Percentiles rank a stretch among this genome's conserved stretches.
Conservation (phyloP, 1,284 basidiomycete species). For the Wallemia hederae region DNA sequence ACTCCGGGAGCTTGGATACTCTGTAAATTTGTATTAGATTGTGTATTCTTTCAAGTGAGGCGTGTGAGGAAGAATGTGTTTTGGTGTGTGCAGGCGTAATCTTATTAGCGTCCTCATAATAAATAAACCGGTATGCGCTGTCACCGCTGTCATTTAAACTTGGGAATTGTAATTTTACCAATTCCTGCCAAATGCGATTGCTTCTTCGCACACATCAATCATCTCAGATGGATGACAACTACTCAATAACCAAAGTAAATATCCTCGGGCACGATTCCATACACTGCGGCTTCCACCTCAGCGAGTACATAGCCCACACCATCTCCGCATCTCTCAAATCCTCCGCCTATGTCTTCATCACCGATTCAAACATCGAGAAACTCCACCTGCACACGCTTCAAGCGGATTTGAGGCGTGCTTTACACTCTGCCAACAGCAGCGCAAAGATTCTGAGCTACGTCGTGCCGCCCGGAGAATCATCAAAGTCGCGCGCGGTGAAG, state of each 20-base stretch:
- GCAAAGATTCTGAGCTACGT: conserved; percentile 49
- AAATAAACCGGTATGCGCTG: no score
- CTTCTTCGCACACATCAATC: background rate
- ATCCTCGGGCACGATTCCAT: conserved; percentile 68
- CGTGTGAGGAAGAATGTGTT: background rate
- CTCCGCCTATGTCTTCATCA: conserved; percentile 73
- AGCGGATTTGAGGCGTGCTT: conserved; percentile 29
- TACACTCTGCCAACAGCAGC: conserved; percentile 16
- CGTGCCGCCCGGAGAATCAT: conserved; percentile 68
- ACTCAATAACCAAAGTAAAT: conserved; percentile 25
- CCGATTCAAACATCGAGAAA: conserved; percentile 61
- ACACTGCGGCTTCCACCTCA: conserved; percentile 69
- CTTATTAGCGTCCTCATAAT: background rate
- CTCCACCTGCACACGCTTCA: conserved; percentile 43
- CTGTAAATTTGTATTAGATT: background rate
- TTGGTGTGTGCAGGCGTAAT: background rate
- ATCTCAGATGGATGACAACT: background rate
- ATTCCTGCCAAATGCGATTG: background rate
- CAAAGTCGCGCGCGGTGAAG: conserved; percentile 73
- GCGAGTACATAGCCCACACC: conserved; percentile 54
- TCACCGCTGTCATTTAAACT: no score
- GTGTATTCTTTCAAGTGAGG: background rate
- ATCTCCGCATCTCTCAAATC: conserved; percentile 44
- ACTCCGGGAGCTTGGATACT: background rate
- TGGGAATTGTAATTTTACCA: no score